Evolutionary conservation across 2,329 filamentous ascomycete genomes (phyloP).

Genomic region (Fusarium chaquense): DNA sequence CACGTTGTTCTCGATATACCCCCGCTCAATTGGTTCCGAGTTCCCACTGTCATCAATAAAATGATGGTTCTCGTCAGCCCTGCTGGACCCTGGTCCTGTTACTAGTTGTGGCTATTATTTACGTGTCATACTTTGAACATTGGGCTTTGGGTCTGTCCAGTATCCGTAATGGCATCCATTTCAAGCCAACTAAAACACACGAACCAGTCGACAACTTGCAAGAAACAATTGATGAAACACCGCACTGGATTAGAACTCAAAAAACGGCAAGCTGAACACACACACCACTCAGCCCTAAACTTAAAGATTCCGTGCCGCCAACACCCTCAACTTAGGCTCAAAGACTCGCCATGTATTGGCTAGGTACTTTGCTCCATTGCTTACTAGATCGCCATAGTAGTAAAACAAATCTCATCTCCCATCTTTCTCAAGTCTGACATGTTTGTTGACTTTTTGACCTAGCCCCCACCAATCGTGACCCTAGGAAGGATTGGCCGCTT

Average conservation of each 20-base stretch:
- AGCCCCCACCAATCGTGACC: slow-evolving; percentile 5
- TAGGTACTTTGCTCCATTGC: not conserved
- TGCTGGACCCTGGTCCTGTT: slow-evolving; percentile 12
- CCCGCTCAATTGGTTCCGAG: slow-evolving; percentile 14
- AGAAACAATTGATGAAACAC: not conserved
- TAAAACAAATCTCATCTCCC: slow-evolving; percentile 19
- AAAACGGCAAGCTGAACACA: slow-evolving; percentile 10
- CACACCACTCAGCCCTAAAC: slow-evolving; percentile 29
- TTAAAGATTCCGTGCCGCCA: slow-evolving; percentile 14
- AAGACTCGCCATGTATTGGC: not conserved
- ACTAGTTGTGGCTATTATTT: slow-evolving; percentile 19
- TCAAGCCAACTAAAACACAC: too few relatives aligned
- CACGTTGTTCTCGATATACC: slow-evolving; percentile 39
- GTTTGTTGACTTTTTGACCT: not conserved
- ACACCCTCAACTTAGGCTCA: slow-evolving; percentile 3
- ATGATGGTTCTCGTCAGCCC: slow-evolving; percentile 32
- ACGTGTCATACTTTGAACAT: not conserved
- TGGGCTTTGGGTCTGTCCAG: not conserved
- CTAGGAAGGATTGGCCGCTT: slow-evolving; percentile 10
- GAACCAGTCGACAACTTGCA: not conserved
- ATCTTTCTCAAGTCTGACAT: slow-evolving; percentile 14
- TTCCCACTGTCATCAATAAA: slow-evolving; percentile 40
- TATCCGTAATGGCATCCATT: not conserved
- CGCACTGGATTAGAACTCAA: slow-evolving; percentile 3
- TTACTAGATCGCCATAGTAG: slow-evolving; percentile 11